phyloP scores from a whole-genome alignment of 1,284 basidiomycete genomes.

The Sparassis latifolia region DNA sequence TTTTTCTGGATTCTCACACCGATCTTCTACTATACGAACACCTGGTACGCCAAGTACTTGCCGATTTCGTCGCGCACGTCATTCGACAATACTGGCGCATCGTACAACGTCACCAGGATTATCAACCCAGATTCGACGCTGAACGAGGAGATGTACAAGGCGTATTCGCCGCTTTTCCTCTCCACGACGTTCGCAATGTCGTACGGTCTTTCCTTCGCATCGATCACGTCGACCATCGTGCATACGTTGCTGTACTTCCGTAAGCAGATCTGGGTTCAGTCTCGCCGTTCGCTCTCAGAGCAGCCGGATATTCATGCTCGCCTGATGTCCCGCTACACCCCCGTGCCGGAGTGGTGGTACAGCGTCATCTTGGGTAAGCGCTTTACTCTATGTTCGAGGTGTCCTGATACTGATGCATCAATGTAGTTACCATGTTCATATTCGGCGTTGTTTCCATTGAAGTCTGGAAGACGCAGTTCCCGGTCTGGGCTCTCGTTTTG shows the following conservation, averaged over 20 bases:
- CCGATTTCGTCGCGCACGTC: constrained; percentile 27
- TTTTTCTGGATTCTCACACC: constrained; percentile 63
- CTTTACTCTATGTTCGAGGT: constrained; percentile 19
- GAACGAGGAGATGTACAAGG: constrained; percentile 43
- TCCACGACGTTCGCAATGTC: constrained; percentile 48
- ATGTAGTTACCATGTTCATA: constrained; percentile 40
- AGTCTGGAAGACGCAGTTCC: constrained; percentile 61
- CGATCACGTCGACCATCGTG: constrained; percentile 47
- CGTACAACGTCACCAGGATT: constrained; percentile 48
- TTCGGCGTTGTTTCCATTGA: constrained; percentile 67
- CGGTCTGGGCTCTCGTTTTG: constrained; percentile 54
- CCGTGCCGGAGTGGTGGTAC: constrained; percentile 57
- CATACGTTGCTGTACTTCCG: constrained; percentile 58
- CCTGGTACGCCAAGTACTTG: constrained; percentile 35
- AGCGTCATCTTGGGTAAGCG: constrained; percentile 45
- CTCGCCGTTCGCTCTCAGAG: constrained; percentile 40
- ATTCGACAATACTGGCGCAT: constrained; percentile 35
- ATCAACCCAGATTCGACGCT: constrained; percentile 37
- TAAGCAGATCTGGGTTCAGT: constrained; percentile 43
- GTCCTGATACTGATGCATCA: not conserved
- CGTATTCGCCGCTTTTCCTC: constrained; percentile 56
- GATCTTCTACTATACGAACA: constrained; percentile 35
- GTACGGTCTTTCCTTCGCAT: constrained; percentile 54
- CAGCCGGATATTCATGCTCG: constrained; percentile 58
- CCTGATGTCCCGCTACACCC: constrained; percentile 54